phyloP scores from a whole-genome alignment of 2,329 filamentous ascomycete species.

The Monilinia aucupariae region DNA sequence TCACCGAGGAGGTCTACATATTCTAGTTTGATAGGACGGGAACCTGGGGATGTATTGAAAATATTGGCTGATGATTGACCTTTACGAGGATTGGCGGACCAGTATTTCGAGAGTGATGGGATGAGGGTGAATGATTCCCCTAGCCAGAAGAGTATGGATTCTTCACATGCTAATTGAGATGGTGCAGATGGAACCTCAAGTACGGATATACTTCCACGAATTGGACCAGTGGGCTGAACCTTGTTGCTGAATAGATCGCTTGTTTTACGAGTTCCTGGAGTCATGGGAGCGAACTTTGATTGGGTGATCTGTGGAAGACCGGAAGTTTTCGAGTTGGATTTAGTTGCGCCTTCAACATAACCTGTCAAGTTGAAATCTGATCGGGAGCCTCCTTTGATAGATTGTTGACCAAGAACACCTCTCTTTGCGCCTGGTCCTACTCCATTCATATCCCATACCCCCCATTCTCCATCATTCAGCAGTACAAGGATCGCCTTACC shows the following conservation, averaged over 20 bases:
- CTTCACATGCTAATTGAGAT: conserved; percentile 30
- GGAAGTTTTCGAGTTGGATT: conserved; percentile 20
- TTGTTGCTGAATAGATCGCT: conserved; percentile 29
- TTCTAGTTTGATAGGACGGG: conserved; percentile 31
- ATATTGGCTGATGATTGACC: conserved; percentile 23
- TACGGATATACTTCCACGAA: conserved; percentile 33
- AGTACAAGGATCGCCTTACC: conserved; percentile 55
- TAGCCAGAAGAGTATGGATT: conserved; percentile 35
- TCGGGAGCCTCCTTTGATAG: conserved; percentile 49
- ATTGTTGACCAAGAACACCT: conserved; percentile 38
- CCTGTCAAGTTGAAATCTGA: conserved; percentile 55
- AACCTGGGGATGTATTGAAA: conserved; percentile 27
- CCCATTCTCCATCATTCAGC: conserved; percentile 61
- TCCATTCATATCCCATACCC: conserved; percentile 61
- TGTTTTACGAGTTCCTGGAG: conserved; percentile 49
- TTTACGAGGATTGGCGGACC: conserved; percentile 29
- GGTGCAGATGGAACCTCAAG: conserved; percentile 27
- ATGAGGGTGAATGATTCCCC: conserved; percentile 34
- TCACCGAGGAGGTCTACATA: conserved; percentile 34
- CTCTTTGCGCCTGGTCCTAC: conserved; percentile 45
- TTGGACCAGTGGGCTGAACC: conserved; percentile 14
- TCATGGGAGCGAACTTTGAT: conserved; percentile 58
- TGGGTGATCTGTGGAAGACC: conserved; percentile 31
- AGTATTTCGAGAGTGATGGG: conserved; percentile 34
- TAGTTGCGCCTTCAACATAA: conserved; percentile 52